Base-by-base conservation (phyloP, 495 filamentous ascomycete species). In the Hyaloscypha variabilis region DNA sequence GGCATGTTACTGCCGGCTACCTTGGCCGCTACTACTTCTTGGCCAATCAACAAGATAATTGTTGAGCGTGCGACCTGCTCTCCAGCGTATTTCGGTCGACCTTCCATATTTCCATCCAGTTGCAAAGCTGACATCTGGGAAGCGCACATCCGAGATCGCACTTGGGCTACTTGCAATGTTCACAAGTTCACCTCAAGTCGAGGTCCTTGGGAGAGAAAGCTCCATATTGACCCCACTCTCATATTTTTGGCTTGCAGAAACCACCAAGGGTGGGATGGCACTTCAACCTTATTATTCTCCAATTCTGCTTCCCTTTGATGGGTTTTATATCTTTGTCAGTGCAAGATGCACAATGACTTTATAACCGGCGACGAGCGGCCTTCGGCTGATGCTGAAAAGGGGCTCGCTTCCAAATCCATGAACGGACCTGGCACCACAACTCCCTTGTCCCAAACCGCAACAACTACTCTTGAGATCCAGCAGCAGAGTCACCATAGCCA, bases 321-420 rank as follows among this genome's bases (percentile, higher is more conserved):
- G 46, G 10, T 23, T 24, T 42, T 59, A 6, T 39, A 42, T 42
- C 31, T 42, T 46, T 11, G 3, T 25, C 3, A 13, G 26, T 58
- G 29, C 24, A 34, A 58, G 25, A 58, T 58, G 54, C 28, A 58
- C 0, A 34, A 34, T 34, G 29, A 58, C 29, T 24, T 14, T 59
- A 30, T 30, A 25, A 23, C 17, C 3, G 14, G 11, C 8, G 31
- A 46, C 11, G 57, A 59, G 57, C 4, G 21, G 1, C 26, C n/a
- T 21, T 59, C 54, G 34, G 57, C 57, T 59, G 57, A 59, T 19
- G 60, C 30, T 26, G 60, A 62, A 62, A 62, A 62, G 60, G 60
- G 46, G 60, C 46, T 62, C 60, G 60, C 24, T 54, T 62, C 60
- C 6, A 30, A 24, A 21, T 6, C 25, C 13, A 6, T 24, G 29